A percentile compares a stretch with the other conserved stretches of the same genome.
Conservation (phyloP, 2,329 filamentous ascomycete species). For the Epichloe typhina region DNA sequence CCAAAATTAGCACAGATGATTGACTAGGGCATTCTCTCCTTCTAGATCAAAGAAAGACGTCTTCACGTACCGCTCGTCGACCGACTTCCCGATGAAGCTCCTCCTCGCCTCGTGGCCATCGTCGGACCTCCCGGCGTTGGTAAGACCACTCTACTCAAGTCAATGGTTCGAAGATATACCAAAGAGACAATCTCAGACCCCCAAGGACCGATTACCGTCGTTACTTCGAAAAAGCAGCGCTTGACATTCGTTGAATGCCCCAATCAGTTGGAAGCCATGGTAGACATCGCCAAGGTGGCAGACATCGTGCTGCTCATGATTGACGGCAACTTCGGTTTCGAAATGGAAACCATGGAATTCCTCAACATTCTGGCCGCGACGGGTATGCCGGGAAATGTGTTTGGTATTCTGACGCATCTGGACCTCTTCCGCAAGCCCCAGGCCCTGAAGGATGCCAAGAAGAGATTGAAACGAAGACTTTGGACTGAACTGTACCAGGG, state of each 20-base stretch:
- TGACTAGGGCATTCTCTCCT: not conserved
- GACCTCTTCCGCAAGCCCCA: conserved; percentile 93
- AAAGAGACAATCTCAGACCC: conserved; percentile 90
- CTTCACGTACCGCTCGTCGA: conserved; percentile 95
- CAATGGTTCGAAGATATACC: conserved; percentile 82
- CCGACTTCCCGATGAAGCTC: conserved; percentile 86
- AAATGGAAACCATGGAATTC: conserved; percentile 99
- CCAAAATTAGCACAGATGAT: not conserved
- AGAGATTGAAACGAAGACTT: conserved; percentile 85
- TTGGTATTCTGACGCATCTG: conserved; percentile 90
- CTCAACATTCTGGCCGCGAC: conserved; percentile 85
- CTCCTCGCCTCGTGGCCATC: conserved; percentile 82
- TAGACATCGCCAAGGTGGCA: conserved; percentile 92
- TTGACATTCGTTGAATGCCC: conserved; percentile 95
- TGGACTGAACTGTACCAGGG: conserved; percentile 97
- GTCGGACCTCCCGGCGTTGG: conserved; percentile 91
- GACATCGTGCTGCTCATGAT: conserved; percentile 98
- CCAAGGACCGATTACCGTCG: conserved; percentile 84
- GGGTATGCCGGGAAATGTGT: conserved; percentile 97
- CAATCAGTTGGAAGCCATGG: conserved; percentile 93
- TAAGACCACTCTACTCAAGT: conserved; percentile 93
- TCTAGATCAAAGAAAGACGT: conserved; percentile 81
- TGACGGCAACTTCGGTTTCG: conserved; percentile 95
- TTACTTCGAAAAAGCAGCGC: conserved; percentile 89
- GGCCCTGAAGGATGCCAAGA: conserved; percentile 84